A percentile compares a stretch with the other conserved stretches of the same genome.
These are phyloP conservation scores for Purpureocillium lavendulum DNA, from an alignment of 2,329 filamentous ascomycete genomes.

Conservation along the genomic window DNA sequence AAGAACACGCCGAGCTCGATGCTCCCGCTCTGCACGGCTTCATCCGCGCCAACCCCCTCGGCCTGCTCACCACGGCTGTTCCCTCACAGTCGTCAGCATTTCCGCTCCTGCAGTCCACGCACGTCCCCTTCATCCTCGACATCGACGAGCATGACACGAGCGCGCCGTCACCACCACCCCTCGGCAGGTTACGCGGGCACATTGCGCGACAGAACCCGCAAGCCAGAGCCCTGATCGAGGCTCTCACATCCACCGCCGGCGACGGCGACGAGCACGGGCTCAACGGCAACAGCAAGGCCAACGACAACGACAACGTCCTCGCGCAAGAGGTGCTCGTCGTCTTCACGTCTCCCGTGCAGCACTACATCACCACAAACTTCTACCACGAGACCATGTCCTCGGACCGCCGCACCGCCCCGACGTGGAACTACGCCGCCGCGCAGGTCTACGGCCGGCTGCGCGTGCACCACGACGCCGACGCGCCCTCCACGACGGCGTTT, in stretches of 20 bases:
- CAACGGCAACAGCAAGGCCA: no score
- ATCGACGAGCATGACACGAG: slow-evolving; percentile 15
- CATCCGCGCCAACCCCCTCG: slow-evolving; percentile 51
- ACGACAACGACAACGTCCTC: slow-evolving; percentile 20
- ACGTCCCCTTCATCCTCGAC: slow-evolving; percentile 53
- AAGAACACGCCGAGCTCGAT: slow-evolving; percentile 41
- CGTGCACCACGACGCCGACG: slow-evolving; percentile 41
- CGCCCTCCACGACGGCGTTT: slow-evolving; percentile 34
- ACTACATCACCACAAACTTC: slow-evolving; percentile 62
- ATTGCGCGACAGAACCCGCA: slow-evolving; percentile 57
- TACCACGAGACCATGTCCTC: slow-evolving; percentile 56
- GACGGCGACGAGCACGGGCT: no score
- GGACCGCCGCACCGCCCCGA: slow-evolving; percentile 54
- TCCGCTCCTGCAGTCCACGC: slow-evolving; percentile 46
- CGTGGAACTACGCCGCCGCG: slow-evolving; percentile 61
- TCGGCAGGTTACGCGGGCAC: slow-evolving; percentile 46
- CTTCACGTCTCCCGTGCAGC: slow-evolving; percentile 49
- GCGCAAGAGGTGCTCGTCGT: slow-evolving; percentile 51
- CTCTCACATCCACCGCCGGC: slow-evolving; percentile 11
- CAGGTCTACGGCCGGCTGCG: slow-evolving; percentile 52
- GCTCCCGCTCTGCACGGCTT: slow-evolving; percentile 42
- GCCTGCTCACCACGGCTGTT: slow-evolving; percentile 55
- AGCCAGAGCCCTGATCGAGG: slow-evolving; percentile 49
- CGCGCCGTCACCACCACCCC: not conserved
- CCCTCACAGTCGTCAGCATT: slow-evolving; percentile 30